Base-by-base conservation (phyloP, 164 flowering plant genomes). In the Litsea cubeba region DNA sequence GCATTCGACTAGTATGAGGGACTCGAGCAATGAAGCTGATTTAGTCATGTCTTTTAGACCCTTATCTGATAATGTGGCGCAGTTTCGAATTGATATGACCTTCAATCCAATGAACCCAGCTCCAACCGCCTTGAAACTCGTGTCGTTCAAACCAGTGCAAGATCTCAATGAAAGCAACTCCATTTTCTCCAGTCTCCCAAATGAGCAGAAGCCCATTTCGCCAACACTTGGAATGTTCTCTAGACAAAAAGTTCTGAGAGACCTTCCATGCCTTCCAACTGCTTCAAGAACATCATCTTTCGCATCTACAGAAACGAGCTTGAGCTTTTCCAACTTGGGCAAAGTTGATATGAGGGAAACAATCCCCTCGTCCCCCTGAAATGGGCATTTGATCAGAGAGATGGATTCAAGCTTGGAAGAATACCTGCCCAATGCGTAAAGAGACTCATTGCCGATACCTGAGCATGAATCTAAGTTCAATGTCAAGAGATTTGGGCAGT, bases 1-100 rank as follows among this genome's bases (percentile, higher is more conserved):
- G 62, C 88, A 85, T 69, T 84, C 89, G 76, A 86, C 90, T 73
- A 89, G 62, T 23, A 81, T 85, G 70, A 89, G 70, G 71, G 78
- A 82, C 81, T 89, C 84, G 3, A 84, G 83, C 71, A 72, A 68
- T 35, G 40, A 62, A 12, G 84, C 68, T 18, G 72, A 69, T 71
- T 75, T 76, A 8, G 85, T 78, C 75, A 90, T 81, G 40, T 83
- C 81, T 40, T 82, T 78, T 46, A 90, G 77, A 32, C 88, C 95
- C 32, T 75, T 62, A 57, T 87, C 87, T 1, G 89, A 83, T 0
- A 89, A 71, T 67, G 82, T 77, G 70, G 70, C 64, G 64, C 91
- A 88, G 78, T 82, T 85, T 17, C 81, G 80, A 49, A 90, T 83
- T 51, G 77, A 80, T 73, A 88, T 71, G 50, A 82, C 88, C 76